A percentile compares a stretch with the other conserved stretches of the same genome.
Evolutionary conservation across 495 filamentous ascomycete species (phyloP).

Genomic region (Cladorrhinum samala): DNA sequence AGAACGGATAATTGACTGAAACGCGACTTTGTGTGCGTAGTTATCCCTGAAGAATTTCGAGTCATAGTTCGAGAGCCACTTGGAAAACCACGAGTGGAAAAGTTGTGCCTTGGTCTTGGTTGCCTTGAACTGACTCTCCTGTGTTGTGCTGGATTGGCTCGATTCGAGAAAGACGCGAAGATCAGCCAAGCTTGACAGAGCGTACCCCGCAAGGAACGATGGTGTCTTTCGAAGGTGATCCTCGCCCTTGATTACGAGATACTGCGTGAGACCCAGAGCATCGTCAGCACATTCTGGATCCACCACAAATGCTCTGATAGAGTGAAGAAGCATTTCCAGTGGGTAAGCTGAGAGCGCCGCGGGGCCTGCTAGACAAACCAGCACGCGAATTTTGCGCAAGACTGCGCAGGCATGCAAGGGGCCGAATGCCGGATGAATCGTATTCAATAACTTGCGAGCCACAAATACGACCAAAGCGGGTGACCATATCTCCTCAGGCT

Average conservation of each 20-base stretch:
- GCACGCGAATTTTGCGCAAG: constrained; percentile 74
- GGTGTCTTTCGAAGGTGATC: constrained; percentile 57
- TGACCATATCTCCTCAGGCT: constrained; percentile 66
- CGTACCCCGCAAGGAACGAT: constrained; percentile 71
- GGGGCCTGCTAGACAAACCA: constrained; percentile 70
- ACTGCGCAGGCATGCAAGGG: constrained; percentile 80
- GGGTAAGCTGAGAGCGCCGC: constrained; percentile 70
- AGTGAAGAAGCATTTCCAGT: constrained; percentile 84
- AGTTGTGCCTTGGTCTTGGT: constrained; percentile 59
- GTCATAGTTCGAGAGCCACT: constrained; percentile 52
- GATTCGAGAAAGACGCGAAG: constrained; percentile 65
- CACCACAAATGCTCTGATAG: constrained; percentile 69
- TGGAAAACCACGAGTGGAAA: constrained; percentile 68
- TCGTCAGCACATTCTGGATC: constrained; percentile 89
- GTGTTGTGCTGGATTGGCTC: constrained; percentile 61
- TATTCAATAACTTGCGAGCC: constrained; percentile 69
- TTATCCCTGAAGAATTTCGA: constrained; percentile 42
- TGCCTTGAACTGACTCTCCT: constrained; percentile 65
- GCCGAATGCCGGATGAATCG: constrained; percentile 80
- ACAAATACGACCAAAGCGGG: constrained; percentile 67
- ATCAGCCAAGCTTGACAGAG: constrained; percentile 67
- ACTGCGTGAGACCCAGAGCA: constrained; percentile 78
- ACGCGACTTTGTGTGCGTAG: constrained; percentile 44
- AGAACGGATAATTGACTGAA: constrained; percentile 57
- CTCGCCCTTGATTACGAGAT: constrained; percentile 66